These are phyloP conservation scores for Gastroboletus turbinatus DNA, from an alignment of 1,284 basidiomycete species.

Conservation along the genomic window DNA sequence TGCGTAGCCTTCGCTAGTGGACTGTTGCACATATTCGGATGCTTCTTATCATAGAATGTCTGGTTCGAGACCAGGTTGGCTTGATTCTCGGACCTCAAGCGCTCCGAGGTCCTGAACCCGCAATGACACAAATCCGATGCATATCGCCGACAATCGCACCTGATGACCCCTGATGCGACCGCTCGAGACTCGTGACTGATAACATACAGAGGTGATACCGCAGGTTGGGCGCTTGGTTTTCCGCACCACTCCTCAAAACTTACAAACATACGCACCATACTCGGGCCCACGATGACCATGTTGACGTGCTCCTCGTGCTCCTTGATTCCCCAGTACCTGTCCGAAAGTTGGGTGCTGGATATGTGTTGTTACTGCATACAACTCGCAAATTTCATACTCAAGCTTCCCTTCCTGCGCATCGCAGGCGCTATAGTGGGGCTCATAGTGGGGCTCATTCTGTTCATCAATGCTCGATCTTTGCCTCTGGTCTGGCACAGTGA, in stretches of 20 bases:
- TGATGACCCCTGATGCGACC: neutral
- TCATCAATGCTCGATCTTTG: conserved; percentile 57
- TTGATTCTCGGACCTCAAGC: neutral
- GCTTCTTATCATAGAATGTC: neutral
- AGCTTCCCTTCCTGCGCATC: neutral
- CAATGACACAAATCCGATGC: neutral
- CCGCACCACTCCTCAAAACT: neutral
- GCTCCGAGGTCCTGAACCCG: neutral
- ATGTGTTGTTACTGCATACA: neutral
- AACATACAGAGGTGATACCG: neutral
- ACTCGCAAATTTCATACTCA: neutral
- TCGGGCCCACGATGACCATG: neutral
- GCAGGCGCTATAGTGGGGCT: conserved; percentile 17
- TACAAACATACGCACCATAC: neutral
- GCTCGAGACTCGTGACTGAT: neutral
- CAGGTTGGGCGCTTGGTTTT: neutral
- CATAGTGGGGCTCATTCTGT: conserved; percentile 33
- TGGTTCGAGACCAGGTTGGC: neutral
- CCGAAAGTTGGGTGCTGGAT: neutral
- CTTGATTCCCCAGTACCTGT: neutral
- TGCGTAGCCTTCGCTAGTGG: no score
- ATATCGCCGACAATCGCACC: neutral
- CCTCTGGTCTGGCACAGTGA: conserved; percentile 67
- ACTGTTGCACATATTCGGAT: no score
- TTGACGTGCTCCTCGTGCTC: conserved; percentile 9